A percentile compares a stretch with the other conserved stretches of the same genome.
Conservation (phyloP, 495 filamentous ascomycete species). For the Annulohypoxylon bovei region DNA sequence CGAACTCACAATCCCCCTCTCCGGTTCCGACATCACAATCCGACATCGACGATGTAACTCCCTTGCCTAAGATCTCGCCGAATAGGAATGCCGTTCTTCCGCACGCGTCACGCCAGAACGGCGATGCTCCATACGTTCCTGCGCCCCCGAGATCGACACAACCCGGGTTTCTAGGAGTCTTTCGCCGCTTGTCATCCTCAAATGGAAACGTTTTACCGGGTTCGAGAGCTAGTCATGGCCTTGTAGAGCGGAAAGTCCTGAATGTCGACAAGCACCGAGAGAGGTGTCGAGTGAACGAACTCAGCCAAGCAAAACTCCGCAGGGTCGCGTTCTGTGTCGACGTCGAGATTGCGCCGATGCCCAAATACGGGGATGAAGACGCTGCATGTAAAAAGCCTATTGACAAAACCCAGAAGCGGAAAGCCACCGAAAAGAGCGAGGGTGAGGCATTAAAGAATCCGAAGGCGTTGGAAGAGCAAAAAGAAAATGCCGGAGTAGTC, state of each 20-base stretch:
- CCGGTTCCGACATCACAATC: slow-evolving; percentile 52
- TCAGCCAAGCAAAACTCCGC: slow-evolving; percentile 82
- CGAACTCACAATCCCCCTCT: slow-evolving; percentile 56
- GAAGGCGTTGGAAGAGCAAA: slow-evolving; percentile 65
- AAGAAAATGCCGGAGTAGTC: slow-evolving; percentile 53
- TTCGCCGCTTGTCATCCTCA: slow-evolving; percentile 82
- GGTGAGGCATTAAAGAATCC: slow-evolving; percentile 73
- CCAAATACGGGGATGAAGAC: slow-evolving; percentile 63
- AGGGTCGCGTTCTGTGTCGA: slow-evolving; percentile 96
- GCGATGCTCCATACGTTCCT: slow-evolving; percentile 71
- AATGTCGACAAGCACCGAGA: slow-evolving; percentile 85
- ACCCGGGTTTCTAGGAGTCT: slow-evolving; percentile 80
- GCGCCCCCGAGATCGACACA: slow-evolving; percentile 71
- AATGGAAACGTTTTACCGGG: slow-evolving; percentile 57
- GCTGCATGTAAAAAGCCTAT: slow-evolving; percentile 45
- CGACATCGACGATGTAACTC: slow-evolving; percentile 65
- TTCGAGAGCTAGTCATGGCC: slow-evolving; percentile 57
- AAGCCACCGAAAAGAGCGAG: slow-evolving; percentile 74
- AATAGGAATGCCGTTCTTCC: slow-evolving; percentile 64
- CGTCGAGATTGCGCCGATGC: slow-evolving; percentile 86
- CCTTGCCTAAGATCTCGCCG: slow-evolving; percentile 63
- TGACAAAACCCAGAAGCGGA: slow-evolving; percentile 70
- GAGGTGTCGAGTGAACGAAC: slow-evolving; percentile 78
- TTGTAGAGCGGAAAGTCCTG: slow-evolving; percentile 81
- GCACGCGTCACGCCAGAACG: slow-evolving; percentile 58